A percentile compares a stretch with the other conserved stretches of the same genome.
Evolutionary conservation across 2,329 filamentous ascomycete genomes (phyloP).

Genomic region (Penicillium sp.): DNA sequence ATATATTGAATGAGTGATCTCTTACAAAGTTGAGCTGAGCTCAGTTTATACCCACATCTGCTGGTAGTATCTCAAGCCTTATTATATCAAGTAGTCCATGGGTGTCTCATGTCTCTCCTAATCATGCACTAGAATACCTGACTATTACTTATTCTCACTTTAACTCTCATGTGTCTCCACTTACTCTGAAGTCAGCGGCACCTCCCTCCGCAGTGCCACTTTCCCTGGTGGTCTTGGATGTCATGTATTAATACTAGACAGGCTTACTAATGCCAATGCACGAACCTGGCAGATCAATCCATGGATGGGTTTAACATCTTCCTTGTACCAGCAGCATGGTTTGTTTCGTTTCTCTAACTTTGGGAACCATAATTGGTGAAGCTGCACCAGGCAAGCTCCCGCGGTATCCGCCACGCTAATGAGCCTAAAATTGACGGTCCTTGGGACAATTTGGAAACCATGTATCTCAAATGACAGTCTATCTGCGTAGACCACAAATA

Average conservation of each 20-base stretch:
- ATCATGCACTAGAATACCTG: not conserved
- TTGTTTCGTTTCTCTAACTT: too few relatives aligned
- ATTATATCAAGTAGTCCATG: not conserved
- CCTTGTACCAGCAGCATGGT: too few relatives aligned
- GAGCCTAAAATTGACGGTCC: not conserved
- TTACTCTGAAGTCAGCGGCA: not conserved
- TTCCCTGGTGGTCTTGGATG: too few relatives aligned
- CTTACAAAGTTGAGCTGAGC: not conserved
- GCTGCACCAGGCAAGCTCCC: not conserved
- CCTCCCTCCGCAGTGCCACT: not conserved
- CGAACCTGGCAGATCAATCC: too few relatives aligned
- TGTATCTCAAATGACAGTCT: too few relatives aligned
- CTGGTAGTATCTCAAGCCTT: not conserved
- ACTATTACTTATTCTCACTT: not conserved
- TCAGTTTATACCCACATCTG: not conserved
- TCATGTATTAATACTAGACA: too few relatives aligned
- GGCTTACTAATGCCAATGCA: too few relatives aligned
- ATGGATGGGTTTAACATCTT: too few relatives aligned
- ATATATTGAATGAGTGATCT: not conserved
- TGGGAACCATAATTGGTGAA: too few relatives aligned
- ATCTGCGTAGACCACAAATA: not conserved
- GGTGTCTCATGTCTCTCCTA: not conserved
- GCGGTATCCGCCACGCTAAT: not conserved
- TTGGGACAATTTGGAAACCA: not conserved
- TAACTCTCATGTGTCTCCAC: not conserved